Evolutionary conservation across 2,329 filamentous ascomycete species (phyloP).

Genomic region (Clonostachys rosea): DNA sequence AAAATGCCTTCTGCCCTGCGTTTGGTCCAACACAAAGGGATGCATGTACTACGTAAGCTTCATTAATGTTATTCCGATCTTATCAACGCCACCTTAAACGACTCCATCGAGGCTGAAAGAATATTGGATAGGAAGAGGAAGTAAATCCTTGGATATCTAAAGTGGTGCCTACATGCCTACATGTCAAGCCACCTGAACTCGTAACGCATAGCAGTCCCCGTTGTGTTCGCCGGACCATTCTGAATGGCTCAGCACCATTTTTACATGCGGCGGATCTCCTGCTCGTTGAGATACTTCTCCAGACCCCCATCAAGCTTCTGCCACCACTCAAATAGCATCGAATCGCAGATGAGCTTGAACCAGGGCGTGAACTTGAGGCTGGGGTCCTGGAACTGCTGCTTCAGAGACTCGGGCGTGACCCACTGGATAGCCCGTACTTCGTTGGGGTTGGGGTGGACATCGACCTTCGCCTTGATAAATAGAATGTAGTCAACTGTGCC

Average conservation of each 20-base stretch:
- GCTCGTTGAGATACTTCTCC: constrained; percentile 82
- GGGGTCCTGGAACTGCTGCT: constrained; percentile 78
- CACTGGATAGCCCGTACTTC: constrained; percentile 85
- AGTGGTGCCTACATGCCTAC: neutral
- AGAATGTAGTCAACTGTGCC: constrained; percentile 89
- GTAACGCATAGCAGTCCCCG: too few relatives aligned
- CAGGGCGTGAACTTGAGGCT: constrained; percentile 88
- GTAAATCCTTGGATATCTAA: neutral
- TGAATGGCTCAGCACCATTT: too few relatives aligned
- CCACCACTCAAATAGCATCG: constrained; percentile 99
- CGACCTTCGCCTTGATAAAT: constrained; percentile 93
- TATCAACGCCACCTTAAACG: neutral
- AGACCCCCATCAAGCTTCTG: constrained; percentile 74
- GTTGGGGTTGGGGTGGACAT: constrained; percentile 77
- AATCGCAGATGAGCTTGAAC: constrained; percentile 99
- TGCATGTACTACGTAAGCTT: neutral
- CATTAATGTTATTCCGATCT: neutral
- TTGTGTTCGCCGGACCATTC: too few relatives aligned
- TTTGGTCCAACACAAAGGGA: neutral
- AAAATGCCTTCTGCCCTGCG: too few relatives aligned
- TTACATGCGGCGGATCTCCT: constrained; percentile 80
- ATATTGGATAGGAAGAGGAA: neutral
- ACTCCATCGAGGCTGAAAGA: neutral
- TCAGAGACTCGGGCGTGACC: constrained; percentile 77
- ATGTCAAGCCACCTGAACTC: too few relatives aligned